Conservation (phyloP, 73 alveolate species). For the Paramecium sonneborni region DNA sequence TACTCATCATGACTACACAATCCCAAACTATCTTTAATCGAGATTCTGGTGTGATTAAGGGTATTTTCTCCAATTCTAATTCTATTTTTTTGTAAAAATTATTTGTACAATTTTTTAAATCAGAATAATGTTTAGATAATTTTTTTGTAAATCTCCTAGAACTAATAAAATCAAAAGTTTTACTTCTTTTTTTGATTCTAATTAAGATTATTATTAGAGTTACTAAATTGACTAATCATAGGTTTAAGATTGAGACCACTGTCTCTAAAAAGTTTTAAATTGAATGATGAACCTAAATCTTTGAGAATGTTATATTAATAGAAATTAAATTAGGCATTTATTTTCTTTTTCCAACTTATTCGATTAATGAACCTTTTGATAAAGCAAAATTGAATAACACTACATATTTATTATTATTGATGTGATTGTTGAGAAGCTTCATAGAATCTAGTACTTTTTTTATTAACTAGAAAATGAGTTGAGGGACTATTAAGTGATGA, state of each 20-base stretch:
- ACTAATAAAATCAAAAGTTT: not conserved
- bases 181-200: not conserved
- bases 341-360: slow-evolving; percentile 42
- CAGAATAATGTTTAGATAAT: not conserved
- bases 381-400: not conserved
- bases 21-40: slow-evolving; percentile 52
- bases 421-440: not conserved
- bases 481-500: not conserved
- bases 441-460: not conserved
- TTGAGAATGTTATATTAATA: not conserved
- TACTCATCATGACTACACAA: not conserved
- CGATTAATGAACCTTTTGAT: slow-evolving; percentile 11
- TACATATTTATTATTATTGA: not conserved
- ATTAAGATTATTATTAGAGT: not conserved
- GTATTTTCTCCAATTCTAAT: not conserved
- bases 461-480: not conserved
- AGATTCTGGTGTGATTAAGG: slow-evolving; percentile 36
- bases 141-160: not conserved
- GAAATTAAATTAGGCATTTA: not conserved
- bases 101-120: not conserved
- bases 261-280: not conserved
- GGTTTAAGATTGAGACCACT: slow-evolving; percentile 30
- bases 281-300: slow-evolving; percentile 31
- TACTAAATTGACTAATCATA: slow-evolving; percentile 27
- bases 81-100: not conserved